These are phyloP conservation scores for Myrmaecium sp. DNA, from an alignment of 2,329 filamentous ascomycete species.

Conservation along the genomic window DNA sequence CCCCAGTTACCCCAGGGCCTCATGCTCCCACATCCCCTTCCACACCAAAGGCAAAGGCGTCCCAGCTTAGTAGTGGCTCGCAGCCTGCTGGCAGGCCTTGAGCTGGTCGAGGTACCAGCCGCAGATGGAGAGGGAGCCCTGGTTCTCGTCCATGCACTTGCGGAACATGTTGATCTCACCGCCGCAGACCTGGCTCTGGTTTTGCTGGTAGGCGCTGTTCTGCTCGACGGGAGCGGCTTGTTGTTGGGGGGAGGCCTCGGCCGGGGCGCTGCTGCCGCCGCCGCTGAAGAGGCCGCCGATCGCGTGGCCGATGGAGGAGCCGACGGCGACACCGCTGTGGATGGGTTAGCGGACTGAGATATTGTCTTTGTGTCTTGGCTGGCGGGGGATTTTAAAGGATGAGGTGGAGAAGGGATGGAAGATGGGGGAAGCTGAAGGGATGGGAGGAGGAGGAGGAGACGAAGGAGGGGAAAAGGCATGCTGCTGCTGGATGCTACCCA, in stretches of 20 bases:
- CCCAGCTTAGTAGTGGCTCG: no score
- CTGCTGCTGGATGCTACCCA: no score
- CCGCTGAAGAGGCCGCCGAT: conserved; percentile 79
- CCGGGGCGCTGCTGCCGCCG: conserved; percentile 40
- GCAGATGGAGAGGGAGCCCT: conserved; percentile 88
- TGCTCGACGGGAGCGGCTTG: conserved; percentile 17
- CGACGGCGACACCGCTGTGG: conserved; percentile 81
- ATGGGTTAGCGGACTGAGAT: conserved; percentile 10
- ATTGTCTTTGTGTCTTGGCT: conserved; percentile 6
- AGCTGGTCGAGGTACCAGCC: conserved; percentile 97
- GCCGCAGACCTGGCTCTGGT: conserved; percentile 38
- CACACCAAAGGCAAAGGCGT: no score
- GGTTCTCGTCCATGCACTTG: conserved; percentile 90
- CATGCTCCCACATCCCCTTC: no score
- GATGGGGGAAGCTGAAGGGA: conserved; percentile 1
- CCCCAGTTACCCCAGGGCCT: no score
- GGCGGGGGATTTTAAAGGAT: conserved; percentile 1
- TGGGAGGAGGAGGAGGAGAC: neutral
- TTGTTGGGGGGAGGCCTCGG: conserved; percentile 23
- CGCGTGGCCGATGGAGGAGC: conserved; percentile 87
- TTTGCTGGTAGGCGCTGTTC: conserved; percentile 29
- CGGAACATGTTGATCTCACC: conserved; percentile 73
- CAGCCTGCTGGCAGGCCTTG: no score
- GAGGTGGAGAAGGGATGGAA: conserved; percentile 2
- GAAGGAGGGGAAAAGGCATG: neutral